Conservation (phyloP, 805 yeast genomes). For the Hermanozyma aechmeae region DNA sequence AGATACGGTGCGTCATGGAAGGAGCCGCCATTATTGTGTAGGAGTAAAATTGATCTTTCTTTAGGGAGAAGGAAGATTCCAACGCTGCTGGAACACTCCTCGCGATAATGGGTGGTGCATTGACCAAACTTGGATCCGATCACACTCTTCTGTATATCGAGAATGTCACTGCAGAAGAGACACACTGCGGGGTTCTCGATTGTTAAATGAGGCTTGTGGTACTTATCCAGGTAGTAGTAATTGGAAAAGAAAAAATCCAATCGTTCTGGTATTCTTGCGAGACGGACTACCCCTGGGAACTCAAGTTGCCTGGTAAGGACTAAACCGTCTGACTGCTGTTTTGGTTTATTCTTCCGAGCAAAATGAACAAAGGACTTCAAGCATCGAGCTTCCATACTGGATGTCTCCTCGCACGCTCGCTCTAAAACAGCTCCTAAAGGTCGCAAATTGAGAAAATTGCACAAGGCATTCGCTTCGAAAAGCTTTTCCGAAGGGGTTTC, state of each 20-base stretch:
- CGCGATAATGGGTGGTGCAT: conserved; percentile 62
- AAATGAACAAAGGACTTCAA: no score
- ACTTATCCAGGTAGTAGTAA: conserved; percentile 37
- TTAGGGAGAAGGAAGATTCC: conserved; percentile 72
- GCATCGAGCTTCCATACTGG: no score
- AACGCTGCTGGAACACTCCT: conserved; percentile 53
- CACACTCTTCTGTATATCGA: conserved; percentile 57
- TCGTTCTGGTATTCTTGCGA: conserved; percentile 57
- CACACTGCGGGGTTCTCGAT: conserved; percentile 78
- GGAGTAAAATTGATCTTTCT: conserved; percentile 51
- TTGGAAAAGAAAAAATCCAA: conserved; percentile 62
- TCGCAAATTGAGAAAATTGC: conserved; percentile 41
- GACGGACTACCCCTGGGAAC: conserved; percentile 57
- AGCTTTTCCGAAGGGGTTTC: conserved; percentile 12
- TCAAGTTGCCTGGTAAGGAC: conserved; percentile 35
- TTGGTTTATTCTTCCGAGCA: no score
- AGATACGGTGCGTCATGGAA: conserved; percentile 78
- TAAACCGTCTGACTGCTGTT: no score
- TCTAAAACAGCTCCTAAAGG: conserved; percentile 10
- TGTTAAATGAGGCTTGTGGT: conserved; percentile 24
- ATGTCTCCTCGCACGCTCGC: no score
- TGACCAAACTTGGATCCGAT: conserved; percentile 57
- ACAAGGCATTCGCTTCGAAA: conserved; percentile 48
- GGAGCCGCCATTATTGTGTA: conserved; percentile 73
- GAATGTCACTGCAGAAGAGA: conserved; percentile 64